These are phyloP conservation scores for Verticillium nubilum DNA, from an alignment of 2,329 filamentous ascomycete genomes.

Conservation along the genomic window DNA sequence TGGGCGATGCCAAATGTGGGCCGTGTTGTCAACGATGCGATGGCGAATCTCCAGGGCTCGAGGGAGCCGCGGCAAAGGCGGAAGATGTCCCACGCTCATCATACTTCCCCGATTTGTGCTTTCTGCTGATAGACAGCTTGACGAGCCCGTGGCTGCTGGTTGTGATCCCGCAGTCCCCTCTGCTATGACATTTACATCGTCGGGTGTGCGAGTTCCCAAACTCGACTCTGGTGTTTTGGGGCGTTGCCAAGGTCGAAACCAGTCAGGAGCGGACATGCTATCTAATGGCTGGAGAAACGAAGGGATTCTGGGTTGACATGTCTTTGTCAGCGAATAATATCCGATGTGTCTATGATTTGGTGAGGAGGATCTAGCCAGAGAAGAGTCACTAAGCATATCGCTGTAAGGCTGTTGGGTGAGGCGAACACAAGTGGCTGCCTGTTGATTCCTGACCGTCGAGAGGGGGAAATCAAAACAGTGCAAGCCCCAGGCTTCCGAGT, in stretches of 20 bases:
- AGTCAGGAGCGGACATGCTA: not conserved
- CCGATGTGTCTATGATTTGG: too few species aligned
- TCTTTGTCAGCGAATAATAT: too few species aligned
- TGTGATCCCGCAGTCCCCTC: not conserved
- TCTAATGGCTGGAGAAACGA: too few species aligned
- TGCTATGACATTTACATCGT: not conserved
- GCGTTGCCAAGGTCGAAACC: not conserved
- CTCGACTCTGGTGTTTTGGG: not conserved
- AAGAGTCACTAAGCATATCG: too few species aligned
- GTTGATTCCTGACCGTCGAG: too few species aligned
- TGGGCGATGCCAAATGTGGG: slow-evolving; percentile 31
- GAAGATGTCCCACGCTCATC: not conserved
- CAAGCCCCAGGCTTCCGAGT: too few species aligned
- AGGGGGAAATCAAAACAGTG: too few species aligned
- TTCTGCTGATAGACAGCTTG: not conserved
- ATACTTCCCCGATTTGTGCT: not conserved
- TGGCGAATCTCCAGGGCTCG: too few species aligned
- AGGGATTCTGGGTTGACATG: too few species aligned
- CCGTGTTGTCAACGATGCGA: slow-evolving; percentile 1
- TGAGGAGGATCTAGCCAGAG: too few species aligned
- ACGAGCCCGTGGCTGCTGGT: not conserved
- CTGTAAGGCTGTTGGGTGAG: too few species aligned
- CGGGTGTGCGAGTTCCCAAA: not conserved
- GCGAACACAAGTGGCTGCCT: too few species aligned
- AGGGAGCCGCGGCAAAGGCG: not conserved